Evolutionary conservation across 306 rosid species (phyloP).

Genomic region (Dalbergia cultrata): DNA sequence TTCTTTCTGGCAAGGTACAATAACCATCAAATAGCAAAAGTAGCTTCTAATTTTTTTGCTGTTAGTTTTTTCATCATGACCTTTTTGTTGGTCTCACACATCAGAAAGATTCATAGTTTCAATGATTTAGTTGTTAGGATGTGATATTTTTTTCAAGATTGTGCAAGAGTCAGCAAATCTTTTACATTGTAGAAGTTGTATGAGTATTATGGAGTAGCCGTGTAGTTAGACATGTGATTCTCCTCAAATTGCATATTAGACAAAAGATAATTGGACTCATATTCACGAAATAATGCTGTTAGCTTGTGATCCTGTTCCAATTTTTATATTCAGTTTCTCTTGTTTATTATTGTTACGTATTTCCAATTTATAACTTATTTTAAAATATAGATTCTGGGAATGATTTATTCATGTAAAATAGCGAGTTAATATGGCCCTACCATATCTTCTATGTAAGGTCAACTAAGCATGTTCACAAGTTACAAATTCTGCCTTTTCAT

Average conservation of each 20-base stretch:
- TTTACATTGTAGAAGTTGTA: conserved; percentile 21
- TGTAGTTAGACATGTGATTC: conserved; percentile 31
- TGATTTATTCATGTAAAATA: conserved; percentile 51
- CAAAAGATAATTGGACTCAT: conserved; percentile 37
- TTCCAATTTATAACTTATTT: conserved; percentile 26
- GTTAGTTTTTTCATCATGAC: conserved; percentile 6
- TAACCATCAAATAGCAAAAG: neutral
- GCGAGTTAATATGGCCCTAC: conserved; percentile 51
- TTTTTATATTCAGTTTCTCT: conserved; percentile 32
- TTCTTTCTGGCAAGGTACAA: conserved; percentile 42
- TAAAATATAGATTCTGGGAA: conserved; percentile 44
- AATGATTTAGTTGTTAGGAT: conserved; percentile 43
- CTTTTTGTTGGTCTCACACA: conserved; percentile 27
- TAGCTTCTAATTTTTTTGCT: neutral
- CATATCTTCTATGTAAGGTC: conserved; percentile 54
- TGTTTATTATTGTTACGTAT: neutral
- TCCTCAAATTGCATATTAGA: conserved; percentile 39
- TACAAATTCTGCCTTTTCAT: conserved; percentile 36
- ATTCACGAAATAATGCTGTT: conserved; percentile 13
- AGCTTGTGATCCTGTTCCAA: conserved; percentile 41
- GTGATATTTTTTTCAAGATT: conserved; percentile 29
- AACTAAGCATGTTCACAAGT: conserved; percentile 54
- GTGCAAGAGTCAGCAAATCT: conserved; percentile 48
- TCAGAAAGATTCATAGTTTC: conserved; percentile 44
- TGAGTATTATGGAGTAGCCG: conserved; percentile 1